Percentiles rank a stretch among this genome's conserved stretches.
phyloP scores from a whole-genome alignment of 176 grass and related monocot species.

The Carex kokanica region DNA sequence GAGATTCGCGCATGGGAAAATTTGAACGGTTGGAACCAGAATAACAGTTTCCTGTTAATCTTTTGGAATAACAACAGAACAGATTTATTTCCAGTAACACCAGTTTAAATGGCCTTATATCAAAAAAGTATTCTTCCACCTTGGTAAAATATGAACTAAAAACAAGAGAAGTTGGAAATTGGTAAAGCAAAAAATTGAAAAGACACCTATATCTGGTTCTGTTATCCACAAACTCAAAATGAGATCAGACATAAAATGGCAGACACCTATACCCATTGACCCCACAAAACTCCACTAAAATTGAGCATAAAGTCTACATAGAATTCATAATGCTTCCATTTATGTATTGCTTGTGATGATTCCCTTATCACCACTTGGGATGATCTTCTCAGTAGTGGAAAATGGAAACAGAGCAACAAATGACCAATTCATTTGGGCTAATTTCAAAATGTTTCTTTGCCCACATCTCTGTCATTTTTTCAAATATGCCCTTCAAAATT shows the following conservation, averaged over 20 bases:
- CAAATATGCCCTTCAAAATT: not conserved
- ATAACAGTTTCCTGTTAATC: too few relatives aligned
- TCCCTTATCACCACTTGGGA: slow-evolving; percentile 22
- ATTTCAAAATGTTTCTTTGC: not conserved
- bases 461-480: not conserved
- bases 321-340: slow-evolving; percentile 26
- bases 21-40: too few relatives aligned
- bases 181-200: not conserved
- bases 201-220: slow-evolving; percentile 24
- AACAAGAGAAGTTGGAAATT: not conserved
- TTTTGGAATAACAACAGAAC: too few relatives aligned
- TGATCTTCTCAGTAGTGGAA: slow-evolving; percentile 27
- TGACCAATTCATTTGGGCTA: not conserved
- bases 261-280: slow-evolving; percentile 19
- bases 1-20: too few relatives aligned
- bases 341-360: slow-evolving; percentile 22
- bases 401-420: slow-evolving; percentile 25
- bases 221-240: slow-evolving; percentile 24
- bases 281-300: slow-evolving; percentile 1
- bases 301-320: slow-evolving; percentile 13
- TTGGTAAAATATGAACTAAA: not conserved
- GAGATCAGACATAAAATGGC: slow-evolving; percentile 15
- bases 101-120: not conserved
- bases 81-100: not conserved
- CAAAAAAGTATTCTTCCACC: not conserved